Percentiles rank a stretch among this genome's conserved stretches.
These are phyloP conservation scores for Diospyros kaki DNA, from an alignment of 148 eudicot genomes.

Conservation along the genomic window DNA sequence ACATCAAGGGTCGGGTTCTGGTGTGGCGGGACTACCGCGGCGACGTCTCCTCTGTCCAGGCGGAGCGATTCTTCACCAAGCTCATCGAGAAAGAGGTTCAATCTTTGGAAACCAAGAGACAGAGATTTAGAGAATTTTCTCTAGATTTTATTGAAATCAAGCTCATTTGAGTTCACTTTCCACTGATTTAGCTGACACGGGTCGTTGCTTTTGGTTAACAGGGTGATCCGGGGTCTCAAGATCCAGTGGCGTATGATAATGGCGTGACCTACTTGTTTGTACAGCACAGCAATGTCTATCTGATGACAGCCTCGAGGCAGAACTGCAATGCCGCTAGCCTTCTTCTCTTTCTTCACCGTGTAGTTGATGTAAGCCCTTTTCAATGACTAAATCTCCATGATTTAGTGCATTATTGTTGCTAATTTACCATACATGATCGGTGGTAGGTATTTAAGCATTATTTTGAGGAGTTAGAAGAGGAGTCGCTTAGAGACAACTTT, in stretches of 20 bases:
- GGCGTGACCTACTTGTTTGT: conserved; percentile 93
- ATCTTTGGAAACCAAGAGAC: neutral
- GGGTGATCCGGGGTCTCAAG: conserved; percentile 68
- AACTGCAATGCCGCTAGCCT: conserved; percentile 97
- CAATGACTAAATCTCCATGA: conserved; percentile 1
- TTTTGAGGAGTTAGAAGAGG: conserved; percentile 91
- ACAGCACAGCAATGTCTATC: conserved; percentile 85
- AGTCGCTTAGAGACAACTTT: conserved; percentile 93
- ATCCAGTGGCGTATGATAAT: conserved; percentile 80
- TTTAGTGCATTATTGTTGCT: neutral
- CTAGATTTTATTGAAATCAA: neutral
- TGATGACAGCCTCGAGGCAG: conserved; percentile 88
- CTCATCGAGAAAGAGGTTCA: conserved; percentile 77
- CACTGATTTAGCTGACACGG: neutral
- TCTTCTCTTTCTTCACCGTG: conserved; percentile 81
- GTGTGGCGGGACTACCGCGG: conserved; percentile 96
- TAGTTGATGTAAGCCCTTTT: conserved; percentile 63
- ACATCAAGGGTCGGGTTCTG: conserved; percentile 83
- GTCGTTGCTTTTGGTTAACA: conserved; percentile 9
- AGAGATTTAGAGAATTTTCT: neutral
- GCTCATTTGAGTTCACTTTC: neutral
- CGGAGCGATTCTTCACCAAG: conserved; percentile 83
- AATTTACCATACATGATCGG: neutral
- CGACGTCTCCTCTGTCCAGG: conserved; percentile 66
- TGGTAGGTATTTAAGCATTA: conserved; percentile 91